Base-by-base conservation (phyloP, 2,329 filamentous ascomycete species). In the Arthrobotrys sphaeroides region DNA sequence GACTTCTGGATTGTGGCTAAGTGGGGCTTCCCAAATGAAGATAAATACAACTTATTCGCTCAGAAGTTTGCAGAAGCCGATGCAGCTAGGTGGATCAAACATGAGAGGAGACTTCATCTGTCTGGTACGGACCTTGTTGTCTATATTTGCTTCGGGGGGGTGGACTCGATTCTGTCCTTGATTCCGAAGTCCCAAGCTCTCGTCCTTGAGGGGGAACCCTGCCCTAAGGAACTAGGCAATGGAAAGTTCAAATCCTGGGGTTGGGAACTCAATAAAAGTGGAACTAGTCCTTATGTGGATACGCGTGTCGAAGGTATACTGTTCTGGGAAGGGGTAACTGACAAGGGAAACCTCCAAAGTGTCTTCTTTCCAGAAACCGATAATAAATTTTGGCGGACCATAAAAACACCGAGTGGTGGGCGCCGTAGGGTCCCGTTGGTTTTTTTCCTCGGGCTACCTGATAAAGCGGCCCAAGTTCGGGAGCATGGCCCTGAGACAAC, bases 1-100 rank as follows among this genome's bases (percentile, higher is more conserved):
- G 62, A 67, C 38, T n/a, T 67, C 5, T 22, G 62, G 62, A 22
- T 67, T n/a, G 28, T 67, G 5, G 62, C 36, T 1, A 57, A 67
- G 6, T n/a, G 38, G 9, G 49, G 62, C 1, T 67, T 69, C 16
- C 65, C 65, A 3, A 42, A 69, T 12, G 22, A 59, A 42, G 42
- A 53, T 12, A n/a, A n/a, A n/a, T 69, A 69, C n/a, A 69, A 69
- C 20, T 13, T 69, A 12, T 60, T 28, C 42, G 42, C 40, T 2
- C 51, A 61, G 16, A 60, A 69, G 12, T 69, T 60, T 26, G 51
- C 22, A 2, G 65, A 69, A 20, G 51, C 18, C 4, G 65, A 60
- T 18, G 65, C 65, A 1, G 65, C 51, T 9, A 38, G 53, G 33
- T 69, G 65, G 65, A n/a, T 31, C 3, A 36, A 67, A 57, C 10